Conservation (phyloP, 1,284 basidiomycete genomes). For the Microbotryomycetes sp. region DNA sequence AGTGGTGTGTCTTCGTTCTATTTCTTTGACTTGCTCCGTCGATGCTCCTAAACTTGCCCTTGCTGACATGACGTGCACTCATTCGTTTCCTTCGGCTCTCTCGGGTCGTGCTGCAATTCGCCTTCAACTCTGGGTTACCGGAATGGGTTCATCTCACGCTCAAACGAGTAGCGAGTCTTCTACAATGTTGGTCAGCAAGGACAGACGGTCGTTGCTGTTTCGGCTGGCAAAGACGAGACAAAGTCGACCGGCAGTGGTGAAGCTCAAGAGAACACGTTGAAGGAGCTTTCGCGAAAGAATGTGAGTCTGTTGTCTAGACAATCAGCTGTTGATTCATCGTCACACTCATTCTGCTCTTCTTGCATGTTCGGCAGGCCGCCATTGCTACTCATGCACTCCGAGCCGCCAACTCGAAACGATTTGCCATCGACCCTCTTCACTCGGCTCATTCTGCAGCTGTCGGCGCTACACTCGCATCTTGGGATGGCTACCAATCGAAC, state of each 20-base stretch:
- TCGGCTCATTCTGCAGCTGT: conserved; percentile 74
- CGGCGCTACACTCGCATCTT: conserved; percentile 63
- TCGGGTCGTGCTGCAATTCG: no score
- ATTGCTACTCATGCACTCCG: conserved; percentile 30
- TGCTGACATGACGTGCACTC: no score
- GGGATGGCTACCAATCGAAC: conserved; percentile 43
- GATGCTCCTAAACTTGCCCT: conserved; percentile 48
- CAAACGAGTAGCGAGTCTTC: conserved; percentile 10
- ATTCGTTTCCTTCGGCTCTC: no score
- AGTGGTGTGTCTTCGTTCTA: conserved; percentile 58
- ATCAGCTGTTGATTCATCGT: background rate
- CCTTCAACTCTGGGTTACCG: no score
- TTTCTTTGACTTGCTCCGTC: conserved; percentile 52
- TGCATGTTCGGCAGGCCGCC: conserved; percentile 16
- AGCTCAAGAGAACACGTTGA: conserved; percentile 47
- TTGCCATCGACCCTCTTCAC: conserved; percentile 54
- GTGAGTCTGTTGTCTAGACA: conserved; percentile 40
- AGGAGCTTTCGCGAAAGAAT: conserved; percentile 51
- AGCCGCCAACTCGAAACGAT: conserved; percentile 39
- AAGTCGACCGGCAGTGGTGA: conserved; percentile 11
- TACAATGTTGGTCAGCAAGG: conserved; percentile 19
- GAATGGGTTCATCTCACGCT: no score
- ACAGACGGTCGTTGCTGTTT: conserved; percentile 31
- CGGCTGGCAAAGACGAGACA: conserved; percentile 17
- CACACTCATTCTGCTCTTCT: background rate